Conservation (phyloP, 805 yeast species). For the Nakazawaea ishiwadae region DNA sequence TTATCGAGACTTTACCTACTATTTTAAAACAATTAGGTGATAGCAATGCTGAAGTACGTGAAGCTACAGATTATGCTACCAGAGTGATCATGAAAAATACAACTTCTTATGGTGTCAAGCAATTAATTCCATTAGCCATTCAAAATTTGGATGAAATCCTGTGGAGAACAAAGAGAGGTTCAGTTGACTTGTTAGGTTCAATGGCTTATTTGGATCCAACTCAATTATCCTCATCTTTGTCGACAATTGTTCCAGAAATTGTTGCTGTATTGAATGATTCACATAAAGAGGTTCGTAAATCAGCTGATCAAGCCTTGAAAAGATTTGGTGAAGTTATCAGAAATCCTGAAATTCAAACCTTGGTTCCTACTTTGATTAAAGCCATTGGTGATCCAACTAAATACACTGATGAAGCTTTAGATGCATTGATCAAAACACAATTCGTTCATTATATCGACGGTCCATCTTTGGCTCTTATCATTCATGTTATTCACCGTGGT, state of each 20-base stretch:
- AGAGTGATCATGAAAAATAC: conserved; percentile 85
- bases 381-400: conserved; percentile 97
- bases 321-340: conserved; percentile 95
- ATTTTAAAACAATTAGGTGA: conserved; percentile 84
- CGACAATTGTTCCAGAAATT: conserved; percentile 91
- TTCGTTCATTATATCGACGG: conserved; percentile 98
- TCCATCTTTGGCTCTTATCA: conserved; percentile 91
- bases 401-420: conserved; percentile 82
- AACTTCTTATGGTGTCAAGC: conserved; percentile 87
- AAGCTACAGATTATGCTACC: conserved; percentile 84
- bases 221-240: conserved; percentile 83
- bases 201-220: conserved; percentile 98
- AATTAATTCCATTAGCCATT: conserved; percentile 86
- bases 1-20: conserved; percentile 79
- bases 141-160: conserved; percentile 81
- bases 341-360: conserved; percentile 92
- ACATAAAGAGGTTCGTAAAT: conserved; percentile 93
- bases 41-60: conserved; percentile 76
- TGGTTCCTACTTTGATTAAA: conserved; percentile 80
- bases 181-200: conserved; percentile 92
- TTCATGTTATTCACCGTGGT: conserved; percentile 94
- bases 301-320: conserved; percentile 85
- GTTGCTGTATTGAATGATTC: conserved; percentile 93
- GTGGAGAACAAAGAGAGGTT: conserved; percentile 96
- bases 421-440: conserved; percentile 80